A percentile compares a stretch with the other conserved stretches of the same genome.
Evolutionary conservation across 2,329 filamentous ascomycete genomes (phyloP).

Genomic region (Annulohypoxylon truncatum): DNA sequence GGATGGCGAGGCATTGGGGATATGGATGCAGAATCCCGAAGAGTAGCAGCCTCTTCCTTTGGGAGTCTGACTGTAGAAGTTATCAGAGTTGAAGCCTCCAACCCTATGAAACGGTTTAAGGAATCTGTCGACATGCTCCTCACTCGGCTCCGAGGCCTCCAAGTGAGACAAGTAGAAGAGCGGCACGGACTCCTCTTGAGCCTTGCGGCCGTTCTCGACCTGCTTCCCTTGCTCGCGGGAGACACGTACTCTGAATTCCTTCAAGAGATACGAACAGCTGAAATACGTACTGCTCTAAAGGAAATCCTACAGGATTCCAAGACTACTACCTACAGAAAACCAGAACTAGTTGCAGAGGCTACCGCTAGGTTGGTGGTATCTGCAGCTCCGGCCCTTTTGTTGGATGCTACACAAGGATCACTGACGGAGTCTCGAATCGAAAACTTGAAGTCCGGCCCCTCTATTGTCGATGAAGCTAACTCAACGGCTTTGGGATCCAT

Average conservation of each 20-base stretch:
- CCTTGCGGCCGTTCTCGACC: constrained; percentile 68
- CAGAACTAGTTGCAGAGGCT: constrained; percentile 73
- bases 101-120: constrained; percentile 48
- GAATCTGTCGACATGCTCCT: constrained; percentile 57
- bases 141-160: constrained; percentile 58
- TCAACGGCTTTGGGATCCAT: constrained; percentile 6
- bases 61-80: constrained; percentile 65
- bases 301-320: constrained; percentile 57
- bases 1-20: constrained; percentile 92
- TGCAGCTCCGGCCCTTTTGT: constrained; percentile 60
- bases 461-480: constrained; percentile 37
- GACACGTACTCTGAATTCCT: constrained; percentile 4
- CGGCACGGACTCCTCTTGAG: constrained; percentile 74
- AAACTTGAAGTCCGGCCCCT: constrained; percentile 47
- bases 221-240: constrained; percentile 53
- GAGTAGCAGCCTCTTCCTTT: constrained; percentile 76
- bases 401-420: constrained; percentile 44
- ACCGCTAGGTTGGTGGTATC: constrained; percentile 69
- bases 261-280: constrained; percentile 35
- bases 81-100: constrained; percentile 42
- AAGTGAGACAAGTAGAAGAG: constrained; percentile 72
- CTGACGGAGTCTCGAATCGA: constrained; percentile 15
- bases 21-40: constrained; percentile 77
- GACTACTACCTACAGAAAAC: constrained; percentile 63
- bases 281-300: constrained; percentile 47